phyloP scores from a whole-genome alignment of 2,329 filamentous ascomycete genomes.

The Escovopsis sp. region DNA sequence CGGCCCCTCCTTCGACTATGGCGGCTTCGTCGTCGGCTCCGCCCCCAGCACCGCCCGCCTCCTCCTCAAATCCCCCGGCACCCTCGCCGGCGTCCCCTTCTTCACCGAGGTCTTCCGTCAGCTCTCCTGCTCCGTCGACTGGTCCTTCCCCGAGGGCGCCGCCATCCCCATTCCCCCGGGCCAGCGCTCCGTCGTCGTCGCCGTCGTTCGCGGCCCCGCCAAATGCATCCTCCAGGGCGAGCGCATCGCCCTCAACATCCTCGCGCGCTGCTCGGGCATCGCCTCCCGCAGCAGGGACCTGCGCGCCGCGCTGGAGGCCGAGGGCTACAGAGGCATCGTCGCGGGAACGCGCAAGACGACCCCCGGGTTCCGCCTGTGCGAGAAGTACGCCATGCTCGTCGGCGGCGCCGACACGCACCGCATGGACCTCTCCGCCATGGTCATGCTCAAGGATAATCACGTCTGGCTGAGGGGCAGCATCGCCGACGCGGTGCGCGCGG shows the following conservation, averaged over 20 bases:
- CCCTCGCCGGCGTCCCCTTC: constrained; percentile 86
- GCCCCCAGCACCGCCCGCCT: constrained; percentile 46
- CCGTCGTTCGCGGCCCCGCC: constrained; percentile 74
- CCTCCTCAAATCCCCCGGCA: constrained; percentile 55
- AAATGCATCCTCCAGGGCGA: constrained; percentile 75
- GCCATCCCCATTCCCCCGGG: constrained; percentile 41
- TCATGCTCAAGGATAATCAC: constrained; percentile 99
- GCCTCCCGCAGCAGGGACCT: constrained; percentile 52
- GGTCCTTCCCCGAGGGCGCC: constrained; percentile 66
- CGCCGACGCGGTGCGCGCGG: constrained; percentile 67
- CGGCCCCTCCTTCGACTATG: constrained; percentile 92
- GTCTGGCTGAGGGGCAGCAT: constrained; percentile 86
- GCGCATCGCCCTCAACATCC: constrained; percentile 77
- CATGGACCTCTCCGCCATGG: constrained; percentile 86
- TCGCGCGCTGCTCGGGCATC: constrained; percentile 82
- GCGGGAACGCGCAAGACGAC: constrained; percentile 96
- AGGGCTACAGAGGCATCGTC: constrained; percentile 69
- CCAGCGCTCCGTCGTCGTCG: constrained; percentile 43
- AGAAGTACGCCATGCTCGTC: constrained; percentile 96
- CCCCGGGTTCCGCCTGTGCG: constrained; percentile 83
- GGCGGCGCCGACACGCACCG: constrained; percentile 85
- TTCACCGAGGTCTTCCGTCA: constrained; percentile 88
- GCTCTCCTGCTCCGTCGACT: constrained; percentile 80
- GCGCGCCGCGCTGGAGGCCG: constrained; percentile 38
- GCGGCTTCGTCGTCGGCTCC: constrained; percentile 86